These are phyloP conservation scores for Zygnema cylindricum DNA, from an alignment of 139 green algal genomes.

Conservation along the genomic window DNA sequence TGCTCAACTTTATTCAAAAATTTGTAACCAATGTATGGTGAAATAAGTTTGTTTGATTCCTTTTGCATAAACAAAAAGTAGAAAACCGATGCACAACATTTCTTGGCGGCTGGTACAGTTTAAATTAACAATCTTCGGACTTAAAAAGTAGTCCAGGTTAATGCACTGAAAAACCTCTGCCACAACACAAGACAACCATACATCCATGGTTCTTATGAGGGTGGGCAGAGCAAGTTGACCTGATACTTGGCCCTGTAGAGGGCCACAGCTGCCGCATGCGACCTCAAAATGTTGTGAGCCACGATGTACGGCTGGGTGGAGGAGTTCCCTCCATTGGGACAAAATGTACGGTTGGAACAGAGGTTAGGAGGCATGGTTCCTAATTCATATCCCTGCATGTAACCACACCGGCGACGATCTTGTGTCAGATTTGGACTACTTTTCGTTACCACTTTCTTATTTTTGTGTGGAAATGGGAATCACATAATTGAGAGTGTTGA, in stretches of 20 bases:
- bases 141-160: too few relatives aligned
- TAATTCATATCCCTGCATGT: slow-evolving; percentile 25
- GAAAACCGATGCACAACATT: too few relatives aligned
- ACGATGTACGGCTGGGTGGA: slow-evolving; percentile 64
- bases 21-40: too few relatives aligned
- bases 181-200: too few relatives aligned
- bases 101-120: too few relatives aligned
- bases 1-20: too few relatives aligned
- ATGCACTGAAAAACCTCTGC: too few relatives aligned
- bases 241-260: slow-evolving; percentile 64
- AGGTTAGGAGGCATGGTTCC: slow-evolving; percentile 22
- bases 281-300: slow-evolving; percentile 66
- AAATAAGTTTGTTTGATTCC: too few relatives aligned
- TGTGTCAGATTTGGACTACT: neutral
- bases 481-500: neutral
- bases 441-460: too few relatives aligned
- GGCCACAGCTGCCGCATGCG: slow-evolving; percentile 62
- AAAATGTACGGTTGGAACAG: slow-evolving; percentile 37
- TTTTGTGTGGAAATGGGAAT: neutral
- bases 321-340: slow-evolving; percentile 36
- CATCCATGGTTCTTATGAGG: too few relatives aligned
- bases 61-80: too few relatives aligned
- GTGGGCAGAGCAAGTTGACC: neutral
- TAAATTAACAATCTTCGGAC: too few relatives aligned
- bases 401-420: neutral